phyloP scores from a whole-genome alignment of 306 rosid genomes.

The Rubus parviflorus region DNA sequence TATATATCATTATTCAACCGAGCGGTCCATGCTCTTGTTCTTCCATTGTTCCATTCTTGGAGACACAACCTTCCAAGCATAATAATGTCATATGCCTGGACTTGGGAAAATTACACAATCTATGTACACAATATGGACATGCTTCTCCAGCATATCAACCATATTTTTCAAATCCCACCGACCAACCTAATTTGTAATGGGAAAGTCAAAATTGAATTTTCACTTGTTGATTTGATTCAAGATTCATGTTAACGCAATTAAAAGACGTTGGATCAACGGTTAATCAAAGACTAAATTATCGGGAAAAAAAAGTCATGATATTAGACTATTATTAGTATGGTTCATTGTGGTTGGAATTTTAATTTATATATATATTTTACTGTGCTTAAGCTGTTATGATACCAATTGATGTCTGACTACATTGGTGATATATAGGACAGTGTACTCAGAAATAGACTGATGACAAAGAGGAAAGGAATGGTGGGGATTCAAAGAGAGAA shows the following conservation, averaged over 20 bases:
- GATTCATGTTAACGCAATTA: not conserved
- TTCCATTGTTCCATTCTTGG: slow-evolving; percentile 29
- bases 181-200: not conserved
- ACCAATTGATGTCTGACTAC: not conserved
- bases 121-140: not conserved
- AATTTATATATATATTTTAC: not conserved
- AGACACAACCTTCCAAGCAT: slow-evolving; percentile 15
- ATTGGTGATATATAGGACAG: not conserved
- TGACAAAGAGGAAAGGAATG: not conserved
- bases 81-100: not conserved
- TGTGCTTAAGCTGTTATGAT: not conserved
- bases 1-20: not conserved
- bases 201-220: not conserved
- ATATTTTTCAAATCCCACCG: not conserved
- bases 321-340: too few species aligned
- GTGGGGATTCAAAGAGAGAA: not conserved
- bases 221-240: not conserved
- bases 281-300: not conserved
- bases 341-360: too few species aligned
- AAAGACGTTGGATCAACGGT: not conserved
- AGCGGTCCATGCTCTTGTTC: slow-evolving; percentile 28
- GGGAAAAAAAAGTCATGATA: too few species aligned
- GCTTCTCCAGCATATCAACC: not conserved
- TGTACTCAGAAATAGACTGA: not conserved
- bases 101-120: not conserved